Percentiles rank a stretch among this genome's conserved stretches.
These are phyloP conservation scores for Russula sp. DNA, from an alignment of 768 basidiomycete genomes.

Conservation along the genomic window DNA sequence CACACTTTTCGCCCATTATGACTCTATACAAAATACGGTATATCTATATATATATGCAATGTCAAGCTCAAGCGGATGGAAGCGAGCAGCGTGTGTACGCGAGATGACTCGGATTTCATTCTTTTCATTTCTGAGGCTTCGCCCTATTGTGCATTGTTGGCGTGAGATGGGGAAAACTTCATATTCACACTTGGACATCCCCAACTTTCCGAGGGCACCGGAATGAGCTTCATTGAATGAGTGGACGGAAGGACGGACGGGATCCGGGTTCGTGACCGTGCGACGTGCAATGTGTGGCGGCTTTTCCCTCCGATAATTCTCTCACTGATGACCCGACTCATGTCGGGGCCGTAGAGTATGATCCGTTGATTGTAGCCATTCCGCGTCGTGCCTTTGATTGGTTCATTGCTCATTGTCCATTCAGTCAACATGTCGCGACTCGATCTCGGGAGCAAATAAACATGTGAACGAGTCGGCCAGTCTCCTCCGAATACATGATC, in stretches of 20 bases:
- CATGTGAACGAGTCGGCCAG: background rate
- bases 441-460: too few species aligned
- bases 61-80: too few species aligned
- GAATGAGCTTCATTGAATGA: background rate
- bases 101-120: background rate
- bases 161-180: too few species aligned
- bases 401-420: too few species aligned
- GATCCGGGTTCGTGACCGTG: background rate
- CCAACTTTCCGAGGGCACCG: background rate
- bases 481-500: background rate
- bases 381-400: background rate
- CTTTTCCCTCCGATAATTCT: background rate
- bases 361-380: background rate
- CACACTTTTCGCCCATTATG: too few species aligned
- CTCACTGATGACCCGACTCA: background rate
- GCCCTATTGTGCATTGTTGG: too few species aligned
- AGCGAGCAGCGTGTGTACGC: background rate
- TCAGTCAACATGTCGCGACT: too few species aligned
- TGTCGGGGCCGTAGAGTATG: background rate
- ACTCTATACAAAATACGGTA: too few species aligned
- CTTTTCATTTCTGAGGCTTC: too few species aligned
- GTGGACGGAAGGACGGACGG: background rate
- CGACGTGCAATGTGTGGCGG: background rate
- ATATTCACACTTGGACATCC: background rate
- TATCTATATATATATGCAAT: too few species aligned